A percentile compares a stretch with the other conserved stretches of the same genome.
Evolutionary conservation across 495 filamentous ascomycete genomes (phyloP).

Genomic region (Lophiotrema nucula): DNA sequence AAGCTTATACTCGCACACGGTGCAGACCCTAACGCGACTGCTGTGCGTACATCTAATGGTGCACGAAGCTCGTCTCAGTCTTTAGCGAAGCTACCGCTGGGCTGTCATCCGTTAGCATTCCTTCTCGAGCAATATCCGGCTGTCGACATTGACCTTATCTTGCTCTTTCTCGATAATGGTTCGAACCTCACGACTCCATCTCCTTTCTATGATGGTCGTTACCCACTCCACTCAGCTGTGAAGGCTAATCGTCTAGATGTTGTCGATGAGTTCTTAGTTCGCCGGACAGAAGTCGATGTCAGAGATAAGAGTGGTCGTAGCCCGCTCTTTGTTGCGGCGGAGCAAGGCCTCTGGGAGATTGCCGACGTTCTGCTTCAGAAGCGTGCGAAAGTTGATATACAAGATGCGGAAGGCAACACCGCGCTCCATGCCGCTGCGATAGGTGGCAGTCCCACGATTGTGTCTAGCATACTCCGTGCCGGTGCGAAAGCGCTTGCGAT

Average conservation of each 20-base stretch:
- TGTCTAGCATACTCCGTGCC: conserved; percentile 1
- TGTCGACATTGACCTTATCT: conserved; percentile 22
- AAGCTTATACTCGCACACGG: conserved; percentile 3
- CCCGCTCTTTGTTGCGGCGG: conserved; percentile 17
- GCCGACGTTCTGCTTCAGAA: conserved; percentile 5
- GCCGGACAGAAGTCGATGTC: conserved; percentile 3
- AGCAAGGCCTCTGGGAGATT: conserved; percentile 24
- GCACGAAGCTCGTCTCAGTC: not conserved
- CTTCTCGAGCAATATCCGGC: conserved; percentile 16
- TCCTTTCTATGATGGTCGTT: conserved; percentile 17
- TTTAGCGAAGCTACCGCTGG: not conserved
- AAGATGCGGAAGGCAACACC: conserved; percentile 17
- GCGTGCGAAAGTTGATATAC: conserved; percentile 10
- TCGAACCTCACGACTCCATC: conserved; percentile 9
- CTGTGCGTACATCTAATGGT: not conserved
- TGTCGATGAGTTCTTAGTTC: conserved; percentile 11
- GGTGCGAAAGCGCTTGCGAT: conserved; percentile 10
- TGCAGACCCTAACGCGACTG: conserved; percentile 12
- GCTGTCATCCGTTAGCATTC: conserved; percentile 19
- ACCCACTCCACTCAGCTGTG: conserved; percentile 28
- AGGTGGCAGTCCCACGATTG: conserved; percentile 3
- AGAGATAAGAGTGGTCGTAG: not conserved
- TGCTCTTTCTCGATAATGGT: conserved; percentile 17
- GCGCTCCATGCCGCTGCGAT: conserved; percentile 6
- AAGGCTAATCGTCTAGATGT: conserved; percentile 22